A percentile compares a stretch with the other conserved stretches of the same genome.
These are phyloP conservation scores for Carpinus fangiana DNA, from an alignment of 306 rosid genomes.

Conservation along the genomic window DNA sequence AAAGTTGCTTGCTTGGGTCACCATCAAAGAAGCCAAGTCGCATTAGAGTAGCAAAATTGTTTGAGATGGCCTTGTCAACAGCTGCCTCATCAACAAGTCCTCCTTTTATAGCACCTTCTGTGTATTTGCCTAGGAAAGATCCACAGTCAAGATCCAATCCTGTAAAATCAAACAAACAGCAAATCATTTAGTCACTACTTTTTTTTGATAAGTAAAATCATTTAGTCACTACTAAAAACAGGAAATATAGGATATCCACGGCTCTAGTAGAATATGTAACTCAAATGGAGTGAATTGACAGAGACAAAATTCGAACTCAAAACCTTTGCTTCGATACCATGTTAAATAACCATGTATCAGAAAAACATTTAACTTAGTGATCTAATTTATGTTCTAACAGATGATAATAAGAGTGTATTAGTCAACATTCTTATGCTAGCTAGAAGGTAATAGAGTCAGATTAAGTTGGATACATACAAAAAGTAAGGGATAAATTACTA, in stretches of 20 bases:
- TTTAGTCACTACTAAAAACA: not conserved
- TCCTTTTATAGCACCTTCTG: conserved; percentile 80
- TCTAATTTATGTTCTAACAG: no score
- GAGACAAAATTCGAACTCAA: no score
- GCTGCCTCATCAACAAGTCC: conserved; percentile 75
- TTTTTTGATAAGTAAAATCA: no score
- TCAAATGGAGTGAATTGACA: no score
- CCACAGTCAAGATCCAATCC: conserved; percentile 96
- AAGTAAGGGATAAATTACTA: not conserved
- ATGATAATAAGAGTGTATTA: not conserved
- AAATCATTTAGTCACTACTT: not conserved
- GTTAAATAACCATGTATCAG: no score
- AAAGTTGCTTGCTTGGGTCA: conserved; percentile 71
- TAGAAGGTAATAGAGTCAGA: not conserved
- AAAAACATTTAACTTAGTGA: no score
- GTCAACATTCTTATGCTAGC: not conserved
- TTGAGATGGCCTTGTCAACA: conserved; percentile 69
- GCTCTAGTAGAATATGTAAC: not conserved
- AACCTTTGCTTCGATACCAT: no score
- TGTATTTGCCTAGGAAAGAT: conserved; percentile 54
- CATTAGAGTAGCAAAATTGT: conserved; percentile 84
- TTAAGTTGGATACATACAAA: not conserved
- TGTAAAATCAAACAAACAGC: conserved; percentile 24
- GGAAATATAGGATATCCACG: not conserved
- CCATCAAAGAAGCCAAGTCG: conserved; percentile 96